Base-by-base conservation (phyloP, 139 green algal species). In the Chlorella sp. region DNA sequence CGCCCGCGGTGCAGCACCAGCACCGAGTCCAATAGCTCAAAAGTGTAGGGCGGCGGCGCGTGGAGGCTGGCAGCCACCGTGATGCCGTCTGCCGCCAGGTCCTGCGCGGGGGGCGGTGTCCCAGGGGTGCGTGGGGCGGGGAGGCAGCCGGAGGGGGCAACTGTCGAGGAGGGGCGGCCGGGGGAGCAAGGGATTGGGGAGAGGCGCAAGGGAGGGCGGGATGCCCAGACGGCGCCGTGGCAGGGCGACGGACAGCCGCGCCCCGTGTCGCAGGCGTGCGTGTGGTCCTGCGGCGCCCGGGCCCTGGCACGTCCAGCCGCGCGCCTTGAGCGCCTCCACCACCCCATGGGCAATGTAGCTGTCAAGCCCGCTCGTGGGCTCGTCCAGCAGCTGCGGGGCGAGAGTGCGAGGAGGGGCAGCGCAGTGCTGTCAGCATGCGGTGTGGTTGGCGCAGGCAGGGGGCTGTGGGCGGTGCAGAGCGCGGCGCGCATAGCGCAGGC, bases 311-410 rank as follows among this genome's bases (percentile, higher is more conserved):
- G 56, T 29, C 27, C 33, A 5, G 15, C 55, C 25, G 5, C 51
- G 25, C 51, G 31, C 51, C 65, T 72, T 72, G 65, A 72, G 14
- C 43, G 59, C 65, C 8, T n/a, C 29, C 65, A 72, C 59, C 7
- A 72, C 76, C 71, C 91, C 90, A 64, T 87, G 85, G 1, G 89
- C 76, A 1, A 88, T 94, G 81, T 86, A 91, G 6, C 83, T 91
- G 77, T 95, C 87, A 33, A 95, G 79, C 25, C 90, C 90, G n/a
- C 50, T 79, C n/a, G 90, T 92, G 51, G 87, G 88, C 66, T 92
- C 87, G 38, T 67, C 69, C 45, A 94, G 75, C 68, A 93, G 90
- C 11, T n/a, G n/a, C n/a, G n/a, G n/a, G n/a, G n/a, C n/a, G n/a
- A n/a, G n/a, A n/a, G n/a, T n/a, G n/a, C n/a, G n/a, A n/a, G n/a